phyloP scores from a whole-genome alignment of 1,284 basidiomycete genomes.

The Chalciporus sp. region DNA sequence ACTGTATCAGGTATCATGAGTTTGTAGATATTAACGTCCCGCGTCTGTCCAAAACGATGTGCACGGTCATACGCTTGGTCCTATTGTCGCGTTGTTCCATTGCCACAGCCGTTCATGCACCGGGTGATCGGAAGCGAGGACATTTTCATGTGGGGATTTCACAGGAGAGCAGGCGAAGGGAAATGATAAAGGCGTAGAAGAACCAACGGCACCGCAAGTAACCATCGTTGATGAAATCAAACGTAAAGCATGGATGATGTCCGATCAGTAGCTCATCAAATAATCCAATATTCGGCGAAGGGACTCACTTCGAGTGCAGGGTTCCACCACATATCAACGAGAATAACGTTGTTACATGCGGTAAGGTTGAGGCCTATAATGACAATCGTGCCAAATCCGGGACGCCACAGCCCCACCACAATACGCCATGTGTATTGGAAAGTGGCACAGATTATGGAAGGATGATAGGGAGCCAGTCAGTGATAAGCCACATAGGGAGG shows the following conservation, averaged over 20 bases:
- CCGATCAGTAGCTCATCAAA: conserved; percentile 12
- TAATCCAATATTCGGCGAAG: background rate
- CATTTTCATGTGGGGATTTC: background rate
- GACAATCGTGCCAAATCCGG: conserved; percentile 1
- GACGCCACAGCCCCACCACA: conserved; percentile 4
- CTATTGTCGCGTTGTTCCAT: conserved; percentile 33
- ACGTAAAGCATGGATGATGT: background rate
- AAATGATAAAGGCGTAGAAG: background rate
- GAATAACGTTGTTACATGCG: conserved; percentile 91
- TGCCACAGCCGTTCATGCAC: background rate
- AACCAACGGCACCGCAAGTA: background rate
- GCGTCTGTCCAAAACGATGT: conserved; percentile 86
- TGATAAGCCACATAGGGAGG: background rate
- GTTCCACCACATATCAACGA: conserved; percentile 97
- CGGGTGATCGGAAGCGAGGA: background rate
- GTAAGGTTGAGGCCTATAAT: conserved; percentile 85
- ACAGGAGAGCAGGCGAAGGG: background rate
- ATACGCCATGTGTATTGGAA: conserved; percentile 1
- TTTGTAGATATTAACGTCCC: conserved; percentile 91
- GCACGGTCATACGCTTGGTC: conserved; percentile 96
- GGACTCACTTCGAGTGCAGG: conserved; percentile 75
- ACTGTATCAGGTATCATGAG: conserved; percentile 88
- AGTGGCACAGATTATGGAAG: background rate
- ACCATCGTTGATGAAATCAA: background rate
- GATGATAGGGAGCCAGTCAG: conserved; percentile 16